phyloP scores from a whole-genome alignment of 805 yeast species.

The Candida boleticola region DNA sequence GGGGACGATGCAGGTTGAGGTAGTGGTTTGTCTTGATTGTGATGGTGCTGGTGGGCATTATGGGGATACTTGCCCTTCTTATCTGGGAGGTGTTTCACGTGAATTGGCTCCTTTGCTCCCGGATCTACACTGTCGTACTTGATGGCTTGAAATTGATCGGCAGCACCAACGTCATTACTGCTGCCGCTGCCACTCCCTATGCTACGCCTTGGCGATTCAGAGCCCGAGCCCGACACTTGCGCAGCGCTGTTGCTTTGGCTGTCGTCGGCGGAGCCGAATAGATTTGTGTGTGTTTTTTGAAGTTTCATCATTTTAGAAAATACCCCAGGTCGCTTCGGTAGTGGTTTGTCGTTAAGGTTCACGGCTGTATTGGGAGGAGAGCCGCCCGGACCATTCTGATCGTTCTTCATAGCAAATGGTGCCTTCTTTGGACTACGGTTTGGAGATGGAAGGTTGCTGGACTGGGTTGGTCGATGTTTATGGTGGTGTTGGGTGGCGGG shows the following conservation, averaged over 20 bases:
- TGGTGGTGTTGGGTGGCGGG: too few relatives aligned
- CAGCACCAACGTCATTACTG: neutral
- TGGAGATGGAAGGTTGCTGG: neutral
- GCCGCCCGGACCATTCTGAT: neutral
- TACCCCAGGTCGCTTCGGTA: constrained; percentile 4
- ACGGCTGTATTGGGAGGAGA: neutral
- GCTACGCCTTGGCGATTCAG: constrained; percentile 1
- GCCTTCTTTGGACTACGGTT: neutral
- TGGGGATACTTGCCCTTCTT: constrained; percentile 2
- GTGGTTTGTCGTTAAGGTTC: constrained; percentile 3
- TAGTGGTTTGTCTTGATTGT: neutral
- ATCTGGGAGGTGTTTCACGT: constrained; percentile 27
- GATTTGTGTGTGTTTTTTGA: neutral
- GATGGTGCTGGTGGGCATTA: neutral
- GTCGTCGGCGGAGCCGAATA: neutral
- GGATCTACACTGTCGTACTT: constrained; percentile 29
- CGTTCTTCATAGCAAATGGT: neutral
- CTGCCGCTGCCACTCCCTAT: neutral
- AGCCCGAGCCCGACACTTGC: neutral
- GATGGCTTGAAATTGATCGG: constrained; percentile 33
- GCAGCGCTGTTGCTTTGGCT: neutral
- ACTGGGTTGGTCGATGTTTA: neutral
- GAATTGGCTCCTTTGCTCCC: constrained; percentile 27
- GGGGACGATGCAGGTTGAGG: neutral
- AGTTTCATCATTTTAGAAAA: constrained; percentile 1